phyloP scores from a whole-genome alignment of 208 protist genomes.

The Kentomonas sorsogonicus region DNA sequence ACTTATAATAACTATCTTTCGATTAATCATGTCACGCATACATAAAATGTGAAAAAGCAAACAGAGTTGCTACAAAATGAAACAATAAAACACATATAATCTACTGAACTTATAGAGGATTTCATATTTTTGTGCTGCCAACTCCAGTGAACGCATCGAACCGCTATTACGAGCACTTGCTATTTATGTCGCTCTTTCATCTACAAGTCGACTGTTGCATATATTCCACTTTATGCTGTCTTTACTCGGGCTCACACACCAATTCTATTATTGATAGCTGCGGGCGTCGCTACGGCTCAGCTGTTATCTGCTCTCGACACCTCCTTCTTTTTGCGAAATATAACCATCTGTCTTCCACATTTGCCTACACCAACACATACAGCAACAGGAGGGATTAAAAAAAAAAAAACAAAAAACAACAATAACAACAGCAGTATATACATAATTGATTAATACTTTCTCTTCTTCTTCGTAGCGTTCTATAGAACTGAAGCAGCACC shows the following conservation, averaged over 20 bases:
- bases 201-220: background rate
- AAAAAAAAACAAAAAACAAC: constrained; percentile 4
- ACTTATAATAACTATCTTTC: background rate
- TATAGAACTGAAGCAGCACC: no score
- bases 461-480: constrained; percentile 62
- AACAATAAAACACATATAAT: background rate
- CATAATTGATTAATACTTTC: constrained; percentile 12
- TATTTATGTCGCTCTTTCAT: background rate
- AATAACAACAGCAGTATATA: no score
- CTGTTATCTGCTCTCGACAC: constrained; percentile 3
- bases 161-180: background rate
- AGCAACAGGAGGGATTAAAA: background rate
- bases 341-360: background rate
- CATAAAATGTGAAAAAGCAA: background rate
- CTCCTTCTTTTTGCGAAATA: background rate
- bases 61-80: no score
- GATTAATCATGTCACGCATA: background rate
- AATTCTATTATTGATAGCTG: no score
- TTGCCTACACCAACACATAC: background rate
- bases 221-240: no score
- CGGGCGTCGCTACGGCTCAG: no score
- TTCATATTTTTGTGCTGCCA: no score
- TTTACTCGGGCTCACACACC: no score
- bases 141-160: no score
- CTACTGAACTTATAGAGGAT: no score